These are phyloP conservation scores for Camelina laxa DNA, from an alignment of 345 rosid species.

Conservation along the genomic window DNA sequence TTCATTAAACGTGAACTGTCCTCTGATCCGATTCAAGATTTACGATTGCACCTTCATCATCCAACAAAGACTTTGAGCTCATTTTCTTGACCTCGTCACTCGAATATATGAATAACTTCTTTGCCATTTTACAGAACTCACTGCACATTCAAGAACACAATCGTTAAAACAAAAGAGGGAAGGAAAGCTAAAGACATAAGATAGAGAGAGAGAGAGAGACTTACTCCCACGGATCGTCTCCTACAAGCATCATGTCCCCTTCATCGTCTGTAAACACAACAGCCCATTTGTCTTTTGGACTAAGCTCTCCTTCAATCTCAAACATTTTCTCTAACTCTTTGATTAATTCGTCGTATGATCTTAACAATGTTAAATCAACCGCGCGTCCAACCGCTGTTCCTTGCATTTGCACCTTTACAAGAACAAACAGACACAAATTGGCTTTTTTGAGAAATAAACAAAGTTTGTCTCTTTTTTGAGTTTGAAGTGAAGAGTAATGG, in stretches of 20 bases:
- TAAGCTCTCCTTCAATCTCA: constrained; percentile 68
- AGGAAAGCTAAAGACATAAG: neutral
- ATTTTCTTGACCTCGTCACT: constrained; percentile 66
- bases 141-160: constrained; percentile 46
- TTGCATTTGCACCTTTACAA: constrained; percentile 75
- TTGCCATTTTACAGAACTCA: constrained; percentile 79
- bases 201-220: constrained; percentile 28
- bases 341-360: constrained; percentile 60
- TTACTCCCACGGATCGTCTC: constrained; percentile 83
- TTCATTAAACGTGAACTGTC: constrained; percentile 33
- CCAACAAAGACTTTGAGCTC: constrained; percentile 49
- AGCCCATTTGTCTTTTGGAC: constrained; percentile 56
- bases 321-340: constrained; percentile 71
- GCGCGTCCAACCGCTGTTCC: constrained; percentile 81
- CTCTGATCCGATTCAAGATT: constrained; percentile 51
- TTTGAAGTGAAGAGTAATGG: constrained; percentile 7
- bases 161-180: neutral
- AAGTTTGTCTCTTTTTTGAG: neutral
- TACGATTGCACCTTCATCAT: constrained; percentile 43
- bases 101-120: constrained; percentile 63
- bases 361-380: constrained; percentile 57
- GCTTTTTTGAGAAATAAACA: neutral
- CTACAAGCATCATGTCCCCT: constrained; percentile 79
- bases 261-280: constrained; percentile 75
- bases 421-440: constrained; percentile 16